Evolutionary conservation across 768 basidiomycete genomes (phyloP).

Genomic region (Pleurotus tuber-regium): DNA sequence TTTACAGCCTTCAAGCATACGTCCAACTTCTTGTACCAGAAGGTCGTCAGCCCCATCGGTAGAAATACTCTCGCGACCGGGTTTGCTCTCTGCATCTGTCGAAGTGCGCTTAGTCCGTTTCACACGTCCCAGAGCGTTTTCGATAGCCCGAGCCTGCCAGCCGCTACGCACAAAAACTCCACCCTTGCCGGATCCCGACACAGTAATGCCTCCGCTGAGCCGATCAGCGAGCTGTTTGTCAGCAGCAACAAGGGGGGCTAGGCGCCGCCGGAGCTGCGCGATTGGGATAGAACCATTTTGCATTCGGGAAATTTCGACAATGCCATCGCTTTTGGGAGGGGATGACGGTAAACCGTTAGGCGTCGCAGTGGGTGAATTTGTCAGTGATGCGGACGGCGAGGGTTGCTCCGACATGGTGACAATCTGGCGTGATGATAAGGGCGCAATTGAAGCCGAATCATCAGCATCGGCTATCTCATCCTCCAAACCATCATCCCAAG

Average conservation of each 20-base stretch:
- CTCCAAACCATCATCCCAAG: slow-evolving; percentile 59
- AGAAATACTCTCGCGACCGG: slow-evolving; percentile 27
- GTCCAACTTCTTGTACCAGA: slow-evolving; percentile 58
- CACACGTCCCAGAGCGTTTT: slow-evolving; percentile 45
- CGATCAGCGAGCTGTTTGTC: slow-evolving; percentile 68
- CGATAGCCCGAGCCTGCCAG: slow-evolving; percentile 72
- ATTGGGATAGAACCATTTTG: slow-evolving; percentile 39
- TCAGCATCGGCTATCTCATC: slow-evolving; percentile 37
- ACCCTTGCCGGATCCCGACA: slow-evolving; percentile 75
- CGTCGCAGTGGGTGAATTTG: slow-evolving; percentile 21
- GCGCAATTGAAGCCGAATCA: slow-evolving; percentile 24
- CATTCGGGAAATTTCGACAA: slow-evolving; percentile 24
- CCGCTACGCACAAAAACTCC: slow-evolving; percentile 76
- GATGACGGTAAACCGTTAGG: slow-evolving; percentile 17
- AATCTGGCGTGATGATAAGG: slow-evolving; percentile 24
- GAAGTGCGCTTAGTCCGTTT: slow-evolving; percentile 29
- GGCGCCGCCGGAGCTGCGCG: slow-evolving; percentile 53
- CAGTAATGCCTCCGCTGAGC: slow-evolving; percentile 69
- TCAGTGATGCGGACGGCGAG: slow-evolving; percentile 37
- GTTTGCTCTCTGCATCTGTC: slow-evolving; percentile 30
- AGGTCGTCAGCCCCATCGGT: slow-evolving; percentile 43
- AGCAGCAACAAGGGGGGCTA: slow-evolving; percentile 57
- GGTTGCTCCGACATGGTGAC: slow-evolving; percentile 33
- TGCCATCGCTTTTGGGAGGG: slow-evolving; percentile 15
- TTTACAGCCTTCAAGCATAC: slow-evolving; percentile 54